Base-by-base conservation (phyloP, 352 stramenopile species). In the Saprolegnia parasitica region DNA sequence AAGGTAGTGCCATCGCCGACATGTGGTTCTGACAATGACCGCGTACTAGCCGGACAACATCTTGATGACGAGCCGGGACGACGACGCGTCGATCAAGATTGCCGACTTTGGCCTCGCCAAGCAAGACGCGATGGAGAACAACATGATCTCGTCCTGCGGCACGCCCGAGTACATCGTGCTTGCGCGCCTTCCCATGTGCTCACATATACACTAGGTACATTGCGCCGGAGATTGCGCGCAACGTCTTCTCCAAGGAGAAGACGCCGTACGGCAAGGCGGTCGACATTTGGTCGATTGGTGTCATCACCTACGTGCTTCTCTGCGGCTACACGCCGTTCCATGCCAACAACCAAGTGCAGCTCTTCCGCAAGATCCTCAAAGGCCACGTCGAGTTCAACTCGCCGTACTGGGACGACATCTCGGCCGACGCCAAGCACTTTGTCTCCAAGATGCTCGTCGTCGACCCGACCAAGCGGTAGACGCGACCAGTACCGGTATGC, bases 91-190 rank as follows among this genome's bases (percentile, higher is more conserved):
- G 50, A 96, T 97, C 56, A 97, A 97, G 72, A 76, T 97, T 10
- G 91, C 90, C 0, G 91, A 97, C 75, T 97, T 97, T 80, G 91
- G 91, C 4, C 96, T 98, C 63, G 90, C 91, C 16, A 96, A 96
- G 73, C 84, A 91, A 6, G 81, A 91, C 5, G 77, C 71, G 0
- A 83, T 63, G 56, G 77, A 86, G n/a, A 54, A 88, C 49, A 74
- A 81, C 0, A 73, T 95, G 0, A 76, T 83, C 0, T 92, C 86
- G 5, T 89, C 82, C 23, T 95, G 84, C 67, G 84, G 84, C n/a
- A 91, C 84, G 35, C 81, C 81, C 0, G 84, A 81, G 13, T 96
- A 96, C 64, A 78, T 95, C 0, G 83, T 83, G 0, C 86, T 84
- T 0, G 86, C 93, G 75, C 88, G 91, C 47, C 74, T 94, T 77